Evolutionary conservation across 352 stramenopile genomes (phyloP).

Genomic region (Globisporangium lucens): DNA sequence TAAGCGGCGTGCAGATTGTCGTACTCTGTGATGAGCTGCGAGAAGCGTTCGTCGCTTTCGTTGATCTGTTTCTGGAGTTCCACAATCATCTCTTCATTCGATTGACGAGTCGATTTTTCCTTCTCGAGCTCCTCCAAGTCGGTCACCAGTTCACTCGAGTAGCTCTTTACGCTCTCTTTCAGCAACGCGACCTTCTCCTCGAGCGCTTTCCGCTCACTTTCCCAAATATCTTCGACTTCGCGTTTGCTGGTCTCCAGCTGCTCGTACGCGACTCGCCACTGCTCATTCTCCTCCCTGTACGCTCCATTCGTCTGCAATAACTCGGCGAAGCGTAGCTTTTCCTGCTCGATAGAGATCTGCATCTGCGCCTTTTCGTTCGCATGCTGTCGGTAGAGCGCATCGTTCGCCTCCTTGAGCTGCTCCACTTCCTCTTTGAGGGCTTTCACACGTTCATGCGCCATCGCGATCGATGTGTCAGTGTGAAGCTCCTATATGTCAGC

Average conservation of each 20-base stretch:
- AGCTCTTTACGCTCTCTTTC: constrained; percentile 48
- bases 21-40: constrained; percentile 52
- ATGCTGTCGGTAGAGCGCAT: constrained; percentile 59
- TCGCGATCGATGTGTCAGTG: neutral
- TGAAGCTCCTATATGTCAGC: neutral
- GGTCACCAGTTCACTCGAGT: constrained; percentile 41
- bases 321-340: constrained; percentile 43
- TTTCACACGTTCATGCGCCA: constrained; percentile 31
- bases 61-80: constrained; percentile 52
- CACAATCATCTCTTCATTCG: constrained; percentile 33
- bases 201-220: constrained; percentile 40
- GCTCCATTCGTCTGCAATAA: constrained; percentile 37
- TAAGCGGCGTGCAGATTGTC: constrained; percentile 38
- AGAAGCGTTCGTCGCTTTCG: constrained; percentile 54
- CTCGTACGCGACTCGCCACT: constrained; percentile 60
- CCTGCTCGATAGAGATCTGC: constrained; percentile 68
- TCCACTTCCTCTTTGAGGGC: constrained; percentile 50
- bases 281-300: constrained; percentile 54
- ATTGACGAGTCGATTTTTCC: constrained; percentile 29
- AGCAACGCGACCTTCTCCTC: constrained; percentile 50
- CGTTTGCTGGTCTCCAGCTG: constrained; percentile 47
- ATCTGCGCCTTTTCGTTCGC: constrained; percentile 78
- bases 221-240: constrained; percentile 43
- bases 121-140: constrained; percentile 57
- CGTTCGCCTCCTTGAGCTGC: constrained; percentile 50